phyloP scores from a whole-genome alignment of 306 rosid species.

The Medicago lupulina region DNA sequence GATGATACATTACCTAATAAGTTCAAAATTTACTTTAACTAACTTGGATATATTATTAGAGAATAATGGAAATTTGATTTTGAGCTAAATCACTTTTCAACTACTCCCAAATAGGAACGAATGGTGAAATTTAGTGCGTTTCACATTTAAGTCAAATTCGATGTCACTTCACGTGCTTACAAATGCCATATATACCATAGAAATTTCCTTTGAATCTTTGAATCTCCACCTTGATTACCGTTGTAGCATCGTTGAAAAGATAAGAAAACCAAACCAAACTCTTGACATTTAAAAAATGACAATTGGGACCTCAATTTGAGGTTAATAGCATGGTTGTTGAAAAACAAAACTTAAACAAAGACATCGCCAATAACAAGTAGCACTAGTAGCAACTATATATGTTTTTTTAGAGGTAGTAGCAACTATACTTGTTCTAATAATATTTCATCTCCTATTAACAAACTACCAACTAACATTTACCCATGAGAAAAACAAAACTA shows the following conservation, averaged over 20 bases:
- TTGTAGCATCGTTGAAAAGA: conserved; percentile 15
- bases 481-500: no score
- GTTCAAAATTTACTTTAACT: neutral
- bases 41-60: neutral
- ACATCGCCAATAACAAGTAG: conserved; percentile 4
- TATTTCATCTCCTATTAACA: no score
- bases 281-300: neutral
- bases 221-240: conserved; percentile 64
- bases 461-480: no score
- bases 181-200: neutral
- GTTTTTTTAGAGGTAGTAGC: no score
- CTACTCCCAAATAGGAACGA: neutral
- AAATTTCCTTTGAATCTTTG: neutral
- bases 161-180: conserved; percentile 26
- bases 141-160: conserved; percentile 42
- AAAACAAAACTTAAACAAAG: neutral
- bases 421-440: neutral
- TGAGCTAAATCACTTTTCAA: conserved; percentile 16
- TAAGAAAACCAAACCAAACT: conserved; percentile 33
- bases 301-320: conserved; percentile 24
- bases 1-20: neutral
- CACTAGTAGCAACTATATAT: neutral
- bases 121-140: conserved; percentile 9
- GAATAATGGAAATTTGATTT: neutral
- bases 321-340: conserved; percentile 42